phyloP scores from a whole-genome alignment of 306 rosid genomes.

The Castanea sativa region DNA sequence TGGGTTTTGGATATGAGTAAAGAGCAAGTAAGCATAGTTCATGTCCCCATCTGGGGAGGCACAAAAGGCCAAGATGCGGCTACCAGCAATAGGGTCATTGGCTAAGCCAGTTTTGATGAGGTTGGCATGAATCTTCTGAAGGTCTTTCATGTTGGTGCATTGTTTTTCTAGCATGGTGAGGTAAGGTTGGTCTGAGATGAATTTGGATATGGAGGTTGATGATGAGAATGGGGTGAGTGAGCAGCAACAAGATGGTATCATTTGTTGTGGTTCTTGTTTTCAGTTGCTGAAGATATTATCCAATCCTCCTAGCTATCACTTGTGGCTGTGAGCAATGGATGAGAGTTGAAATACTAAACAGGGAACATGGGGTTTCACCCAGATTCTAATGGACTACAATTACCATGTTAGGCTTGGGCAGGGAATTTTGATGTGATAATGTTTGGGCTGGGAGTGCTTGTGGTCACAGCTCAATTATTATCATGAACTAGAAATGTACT shows the following conservation, averaged over 20 bases:
- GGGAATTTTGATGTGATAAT: not conserved
- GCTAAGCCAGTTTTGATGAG: conserved; percentile 69
- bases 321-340: not conserved
- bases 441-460: not conserved
- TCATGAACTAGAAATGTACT: not conserved
- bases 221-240: conserved; percentile 29
- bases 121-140: conserved; percentile 54
- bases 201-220: conserved; percentile 60
- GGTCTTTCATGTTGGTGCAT: conserved; percentile 79
- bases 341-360: not conserved
- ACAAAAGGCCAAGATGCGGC: conserved; percentile 60
- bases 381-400: too few relatives aligned
- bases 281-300: not conserved
- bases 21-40: conserved; percentile 65
- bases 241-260: conserved; percentile 36
- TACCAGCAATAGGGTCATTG: conserved; percentile 50
- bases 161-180: conserved; percentile 62
- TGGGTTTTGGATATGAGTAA: conserved; percentile 46
- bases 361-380: not conserved
- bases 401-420: too few relatives aligned
- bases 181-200: conserved; percentile 60
- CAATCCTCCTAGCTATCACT: not conserved
- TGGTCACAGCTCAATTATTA: not conserved
- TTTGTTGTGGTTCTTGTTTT: conserved; percentile 11
- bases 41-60: conserved; percentile 65